Base-by-base conservation (phyloP, 1,139 yeast species). In the Saccharomyces hybrid region DNA sequence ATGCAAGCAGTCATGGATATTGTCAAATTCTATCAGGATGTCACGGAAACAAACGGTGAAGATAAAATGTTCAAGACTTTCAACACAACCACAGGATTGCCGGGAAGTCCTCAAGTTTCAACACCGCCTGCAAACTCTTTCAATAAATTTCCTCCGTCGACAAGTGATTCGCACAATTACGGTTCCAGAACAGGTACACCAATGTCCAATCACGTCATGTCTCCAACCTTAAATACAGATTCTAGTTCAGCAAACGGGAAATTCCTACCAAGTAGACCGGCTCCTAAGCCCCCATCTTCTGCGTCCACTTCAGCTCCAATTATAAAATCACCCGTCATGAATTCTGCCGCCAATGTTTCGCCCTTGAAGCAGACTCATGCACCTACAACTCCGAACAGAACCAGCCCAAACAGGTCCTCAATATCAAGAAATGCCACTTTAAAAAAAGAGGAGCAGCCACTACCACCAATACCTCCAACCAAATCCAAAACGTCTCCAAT, bases 1-100 rank as follows among this genome's bases (percentile, higher is more conserved):
- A 96, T 97, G 2, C 95, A 89, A 70, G 97, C 96, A 0, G 96
- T 90, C 7, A 84, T 88, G 80, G 96, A 90, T 66, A 90, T 91
- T 60, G 95, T 91, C 57, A 88, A 91, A 46, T 89, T 88, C 66
- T 88, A 87, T 68, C 90, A 87, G 63, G 88, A 85, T 57, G 76
- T 77, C 8, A 77, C 82, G 48, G 84, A 83, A 61, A 56, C 61
- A 1, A 80, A 82, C 52, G 82, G 81, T 26, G 93, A 84, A 51
- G 83, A 80, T 46, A 77, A 76, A 55, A 88, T 90, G 3, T 87
- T 88, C 76, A 83, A 82, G 70, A 89, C 89, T 67, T 86, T 90
- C 66, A 81, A 75, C 53, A 34, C 41, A 4, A 14, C 41, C 11
- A 34, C 41, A 14, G 41, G 41, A 14, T 34, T 34, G 41, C 41